These are phyloP conservation scores for Tremella mesenterica DNA, from an alignment of 768 basidiomycete species.

Conservation along the genomic window DNA sequence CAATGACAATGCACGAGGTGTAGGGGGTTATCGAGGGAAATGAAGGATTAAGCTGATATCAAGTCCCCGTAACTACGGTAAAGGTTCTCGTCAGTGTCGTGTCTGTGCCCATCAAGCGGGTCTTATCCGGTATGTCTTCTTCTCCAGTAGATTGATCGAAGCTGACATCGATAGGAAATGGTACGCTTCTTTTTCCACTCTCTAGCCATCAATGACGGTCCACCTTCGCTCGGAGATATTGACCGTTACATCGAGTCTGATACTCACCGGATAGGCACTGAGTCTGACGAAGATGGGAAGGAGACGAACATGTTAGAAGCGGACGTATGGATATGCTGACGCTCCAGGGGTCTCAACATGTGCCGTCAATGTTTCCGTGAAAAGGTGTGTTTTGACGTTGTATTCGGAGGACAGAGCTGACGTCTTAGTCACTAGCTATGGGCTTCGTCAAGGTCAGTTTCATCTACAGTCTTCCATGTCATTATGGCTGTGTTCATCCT, in stretches of 20 bases:
- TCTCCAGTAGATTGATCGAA: neutral
- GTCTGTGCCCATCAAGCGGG: constrained; percentile 95
- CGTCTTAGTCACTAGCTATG: constrained; percentile 57
- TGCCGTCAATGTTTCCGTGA: constrained; percentile 99
- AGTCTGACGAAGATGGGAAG: too few relatives aligned
- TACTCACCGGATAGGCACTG: too few relatives aligned
- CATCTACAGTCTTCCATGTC: neutral
- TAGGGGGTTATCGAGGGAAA: neutral
- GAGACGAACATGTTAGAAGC: too few relatives aligned
- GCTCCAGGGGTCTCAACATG: constrained; percentile 73
- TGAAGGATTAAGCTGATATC: constrained; percentile 1
- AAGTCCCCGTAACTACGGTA: constrained; percentile 79
- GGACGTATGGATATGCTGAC: neutral
- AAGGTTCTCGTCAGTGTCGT: constrained; percentile 92
- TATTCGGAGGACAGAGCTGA: neutral
- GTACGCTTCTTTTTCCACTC: constrained; percentile 11
- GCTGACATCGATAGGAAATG: constrained; percentile 29
- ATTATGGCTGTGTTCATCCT: too few relatives aligned
- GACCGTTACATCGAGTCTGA: too few relatives aligned
- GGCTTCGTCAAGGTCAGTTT: constrained; percentile 78
- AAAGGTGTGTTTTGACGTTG: constrained; percentile 49
- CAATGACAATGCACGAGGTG: neutral
- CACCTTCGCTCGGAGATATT: too few relatives aligned
- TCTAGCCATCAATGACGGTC: neutral
- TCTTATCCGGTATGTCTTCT: constrained; percentile 75